Percentiles rank a stretch among this genome's conserved stretches.
These are phyloP conservation scores for Hansenula anomala DNA, from an alignment of 1,139 yeast genomes.

Conservation along the genomic window DNA sequence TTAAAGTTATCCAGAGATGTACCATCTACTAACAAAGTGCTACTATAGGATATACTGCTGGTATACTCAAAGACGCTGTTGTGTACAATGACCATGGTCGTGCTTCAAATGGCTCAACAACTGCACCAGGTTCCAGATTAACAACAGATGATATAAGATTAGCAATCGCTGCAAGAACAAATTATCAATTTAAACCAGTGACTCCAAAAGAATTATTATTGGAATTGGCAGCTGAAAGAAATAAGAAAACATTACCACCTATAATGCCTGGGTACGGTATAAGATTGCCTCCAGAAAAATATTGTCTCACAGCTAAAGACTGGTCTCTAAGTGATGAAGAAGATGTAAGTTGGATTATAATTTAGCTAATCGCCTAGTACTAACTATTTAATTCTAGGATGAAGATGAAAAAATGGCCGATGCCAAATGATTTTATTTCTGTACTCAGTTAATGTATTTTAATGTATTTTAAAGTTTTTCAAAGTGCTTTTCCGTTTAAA, in stretches of 20 bases:
- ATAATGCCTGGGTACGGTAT: conserved; percentile 92
- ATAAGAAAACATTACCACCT: conserved; percentile 85
- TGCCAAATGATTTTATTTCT: conserved; percentile 11
- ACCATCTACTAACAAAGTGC: conserved; percentile 1
- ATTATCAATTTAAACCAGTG: conserved; percentile 88
- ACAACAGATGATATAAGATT: conserved; percentile 87
- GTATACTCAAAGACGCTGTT: conserved; percentile 84
- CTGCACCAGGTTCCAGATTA: conserved; percentile 37
- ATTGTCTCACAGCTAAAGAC: conserved; percentile 82
- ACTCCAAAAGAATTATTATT: conserved; percentile 86
- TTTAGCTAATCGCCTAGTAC: too few species aligned
- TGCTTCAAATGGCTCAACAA: conserved; percentile 31
- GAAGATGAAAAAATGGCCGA: conserved; percentile 18
- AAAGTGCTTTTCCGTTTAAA: too few species aligned
- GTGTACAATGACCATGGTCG: conserved; percentile 81
- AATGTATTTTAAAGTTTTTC: not conserved
- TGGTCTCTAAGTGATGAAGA: conserved; percentile 55
- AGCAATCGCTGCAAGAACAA: conserved; percentile 90
- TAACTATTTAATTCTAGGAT: too few species aligned
- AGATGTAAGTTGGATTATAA: conserved; percentile 4
- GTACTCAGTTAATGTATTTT: conserved; percentile 1
- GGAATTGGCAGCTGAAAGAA: conserved; percentile 89
- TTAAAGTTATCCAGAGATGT: not conserved
- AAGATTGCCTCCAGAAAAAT: conserved; percentile 95
- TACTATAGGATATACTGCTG: conserved; percentile 64